phyloP scores from a whole-genome alignment of 192 early-diverging fungal genomes.

The Backusella liffmaniae region DNA sequence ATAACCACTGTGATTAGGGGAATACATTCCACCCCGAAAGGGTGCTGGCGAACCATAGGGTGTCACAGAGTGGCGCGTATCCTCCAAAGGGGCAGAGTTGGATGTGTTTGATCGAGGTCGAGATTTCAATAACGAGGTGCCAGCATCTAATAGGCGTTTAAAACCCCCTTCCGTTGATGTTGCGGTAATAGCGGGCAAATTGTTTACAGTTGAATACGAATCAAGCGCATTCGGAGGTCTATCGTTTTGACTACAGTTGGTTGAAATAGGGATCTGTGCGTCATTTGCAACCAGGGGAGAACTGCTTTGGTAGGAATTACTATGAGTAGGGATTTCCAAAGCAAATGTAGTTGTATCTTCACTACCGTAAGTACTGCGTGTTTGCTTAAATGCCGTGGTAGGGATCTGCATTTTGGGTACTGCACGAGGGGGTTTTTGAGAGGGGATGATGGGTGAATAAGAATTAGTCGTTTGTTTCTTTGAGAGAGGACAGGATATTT shows the following conservation, averaged over 20 bases:
- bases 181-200: neutral
- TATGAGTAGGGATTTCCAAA: constrained; percentile 22
- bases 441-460: constrained; percentile 27
- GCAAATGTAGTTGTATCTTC: constrained; percentile 29
- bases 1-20: neutral
- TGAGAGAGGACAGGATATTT: neutral
- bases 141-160: constrained; percentile 31
- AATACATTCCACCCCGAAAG: neutral
- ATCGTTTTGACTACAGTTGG: neutral
- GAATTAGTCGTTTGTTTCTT: neutral
- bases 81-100: constrained; percentile 13
- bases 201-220: neutral
- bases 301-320: neutral
- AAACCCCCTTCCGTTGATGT: constrained; percentile 8
- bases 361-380: constrained; percentile 28
- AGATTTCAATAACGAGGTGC: constrained; percentile 30
- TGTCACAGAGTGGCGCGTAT: neutral
- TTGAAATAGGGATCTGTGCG: neutral
- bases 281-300: neutral
- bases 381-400: constrained; percentile 32
- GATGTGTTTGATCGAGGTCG: constrained; percentile 32
- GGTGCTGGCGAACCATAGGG: neutral
- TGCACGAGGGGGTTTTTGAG: constrained; percentile 28
- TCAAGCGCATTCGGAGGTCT: neutral
- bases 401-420: constrained; percentile 39